Evolutionary conservation across 306 rosid genomes (phyloP), one percentile per base, ranked within the genome.

Genomic region (Urtica urens): DNA sequence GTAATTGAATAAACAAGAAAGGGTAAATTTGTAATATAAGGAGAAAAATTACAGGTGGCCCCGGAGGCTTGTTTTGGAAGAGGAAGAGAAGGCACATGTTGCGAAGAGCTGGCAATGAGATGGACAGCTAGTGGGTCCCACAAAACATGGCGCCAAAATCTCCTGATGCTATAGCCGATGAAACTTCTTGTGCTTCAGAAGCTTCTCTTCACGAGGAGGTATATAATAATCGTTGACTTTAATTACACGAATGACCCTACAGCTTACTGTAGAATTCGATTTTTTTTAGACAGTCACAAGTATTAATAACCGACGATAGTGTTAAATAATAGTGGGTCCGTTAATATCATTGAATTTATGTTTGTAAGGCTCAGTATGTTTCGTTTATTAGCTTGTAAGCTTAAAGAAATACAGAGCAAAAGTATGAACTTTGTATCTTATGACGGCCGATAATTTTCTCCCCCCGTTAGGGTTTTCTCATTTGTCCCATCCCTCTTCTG

Each of bases 61-160:
- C n/a, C n/a, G 63, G 43, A 50, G 47, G 46, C 16, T 13, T 34
- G 67, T 51, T 53, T 22, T 58, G 49, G 58, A 42, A n/a, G n/a
- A n/a, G 59, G 63, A 43, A 35, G 56, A 40, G 53, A 57, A 10
- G 58, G 60, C 70, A 61, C 70, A 55, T 16, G 59, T 44, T 50
- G 64, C 47, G 43, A 60, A 66, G 63, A 70, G 82, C 83, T 78
- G 74, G 86, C 61, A 72, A 35, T 51, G 58, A 46, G 46, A 41
- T 16, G 16, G 53, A 62, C 64, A 18, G 65, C 61, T 20, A 38
- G 46, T 2, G 5, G 72, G 86, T 11, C 78, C 78, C 62, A 30
- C 75, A 10, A 43, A 45, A 35, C 35, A 7, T 37, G 63, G 35
- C 54, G 27, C 73, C 62, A 53, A 46, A 48, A 57, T 19, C 33